Evolutionary conservation across 192 early-diverging fungal genomes (phyloP), one percentile per base, ranked within the genome.

Genomic region (Entrophospora sp.): DNA sequence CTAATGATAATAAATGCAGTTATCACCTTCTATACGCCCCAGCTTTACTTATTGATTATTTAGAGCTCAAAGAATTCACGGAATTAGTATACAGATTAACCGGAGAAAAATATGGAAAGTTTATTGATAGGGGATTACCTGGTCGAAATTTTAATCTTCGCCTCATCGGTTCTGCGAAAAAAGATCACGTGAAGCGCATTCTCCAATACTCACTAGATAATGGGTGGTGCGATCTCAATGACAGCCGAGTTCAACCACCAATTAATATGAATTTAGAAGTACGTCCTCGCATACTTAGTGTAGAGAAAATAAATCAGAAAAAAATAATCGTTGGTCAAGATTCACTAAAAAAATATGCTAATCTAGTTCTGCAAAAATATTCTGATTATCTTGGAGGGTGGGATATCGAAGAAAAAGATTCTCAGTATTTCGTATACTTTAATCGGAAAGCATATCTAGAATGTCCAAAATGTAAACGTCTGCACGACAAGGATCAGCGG

Each of bases 111-210:
- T 58, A 58, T 58, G 22, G 25, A 18, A 58, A 58, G 12, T 58
- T 58, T 58, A 58, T 58, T 58, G 56, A 58, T 58, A 58, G 36
- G 35, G n/a, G 56, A 58, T 58, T 58, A 58, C 56, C 56, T 58
- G 34, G 34, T 58, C 4, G 34, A 58, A 58, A 58, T 58, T 58
- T 58, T 25, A 36, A 36, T 36, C 34, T 58, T 25, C 25, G 34
- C 56, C 14, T 58, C 6, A 58, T 58, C 25, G 35, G 56, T 58
- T 58, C 18, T 36, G 18, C 56, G 22, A 58, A 58, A 58, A 58
- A 58, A 58, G 56, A 58, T 38, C 34, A 34, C 34, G 34, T 58
- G 20, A 58, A 58, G 30, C 34, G 34, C 56, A 58, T 58, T 18
- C 56, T 58, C 20, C 30, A 58, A 58, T 58, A 18, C 56, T 58